These are phyloP conservation scores for Cryphonectria parasitica DNA, from an alignment of 2,329 filamentous ascomycete species.

Conservation along the genomic window DNA sequence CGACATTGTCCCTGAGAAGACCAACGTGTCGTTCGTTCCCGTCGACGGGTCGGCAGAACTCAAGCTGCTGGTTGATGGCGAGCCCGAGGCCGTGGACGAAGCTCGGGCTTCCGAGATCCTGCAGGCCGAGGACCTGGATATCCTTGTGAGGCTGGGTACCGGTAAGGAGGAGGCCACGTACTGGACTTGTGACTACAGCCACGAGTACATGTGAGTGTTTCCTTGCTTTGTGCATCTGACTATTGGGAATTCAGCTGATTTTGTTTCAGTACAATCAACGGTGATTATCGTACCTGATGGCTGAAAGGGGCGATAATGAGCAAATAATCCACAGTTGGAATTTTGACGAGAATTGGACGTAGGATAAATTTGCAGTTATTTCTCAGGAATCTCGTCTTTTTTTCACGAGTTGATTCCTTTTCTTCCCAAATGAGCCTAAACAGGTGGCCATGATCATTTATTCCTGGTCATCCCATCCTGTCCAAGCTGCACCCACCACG, in stretches of 20 bases:
- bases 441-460: background rate
- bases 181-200: constrained; percentile 87
- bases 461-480: background rate
- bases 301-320: background rate
- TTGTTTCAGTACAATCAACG: constrained; percentile 56
- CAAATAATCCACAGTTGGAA: background rate
- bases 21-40: constrained; percentile 79
- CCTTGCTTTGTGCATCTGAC: background rate
- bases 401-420: background rate
- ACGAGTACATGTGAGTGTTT: constrained; percentile 66
- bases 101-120: constrained; percentile 76
- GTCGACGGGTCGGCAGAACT: constrained; percentile 76
- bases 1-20: constrained; percentile 69
- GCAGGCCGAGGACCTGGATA: constrained; percentile 77
- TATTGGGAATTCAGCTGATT: constrained; percentile 29
- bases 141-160: constrained; percentile 73
- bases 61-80: constrained; percentile 76
- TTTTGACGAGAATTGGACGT: background rate
- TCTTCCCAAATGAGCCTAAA: background rate
- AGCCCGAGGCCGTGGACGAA: constrained; percentile 81
- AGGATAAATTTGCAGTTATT: background rate
- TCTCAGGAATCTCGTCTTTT: background rate
- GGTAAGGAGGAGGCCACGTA: constrained; percentile 71
- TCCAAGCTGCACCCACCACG: background rate
- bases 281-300: constrained; percentile 65